phyloP scores from a whole-genome alignment of 2,329 filamentous ascomycete genomes.

The Fusarium coicis region DNA sequence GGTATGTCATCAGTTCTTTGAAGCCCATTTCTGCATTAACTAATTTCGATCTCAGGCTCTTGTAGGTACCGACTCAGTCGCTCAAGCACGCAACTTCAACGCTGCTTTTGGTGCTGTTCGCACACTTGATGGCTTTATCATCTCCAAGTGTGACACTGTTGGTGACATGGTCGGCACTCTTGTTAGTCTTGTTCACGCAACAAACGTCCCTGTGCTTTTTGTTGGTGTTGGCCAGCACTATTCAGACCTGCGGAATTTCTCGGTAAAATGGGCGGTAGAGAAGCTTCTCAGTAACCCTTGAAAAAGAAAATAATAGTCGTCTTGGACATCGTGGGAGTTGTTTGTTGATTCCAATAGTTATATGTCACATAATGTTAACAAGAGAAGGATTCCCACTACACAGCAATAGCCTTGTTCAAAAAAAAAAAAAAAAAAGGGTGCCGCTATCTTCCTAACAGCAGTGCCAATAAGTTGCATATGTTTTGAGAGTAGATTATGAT shows the following conservation, averaged over 20 bases:
- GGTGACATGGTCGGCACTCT: constrained; percentile 98
- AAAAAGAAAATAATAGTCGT: constrained; percentile 30
- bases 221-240: constrained; percentile 80
- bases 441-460: neutral
- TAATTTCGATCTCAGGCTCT: constrained; percentile 67
- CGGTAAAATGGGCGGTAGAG: constrained; percentile 76
- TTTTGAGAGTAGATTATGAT: constrained; percentile 41
- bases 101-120: constrained; percentile 85
- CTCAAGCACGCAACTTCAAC: constrained; percentile 97
- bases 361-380: constrained; percentile 4
- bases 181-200: constrained; percentile 97
- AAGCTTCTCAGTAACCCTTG: constrained; percentile 67
- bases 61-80: constrained; percentile 94
- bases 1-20: constrained; percentile 46
- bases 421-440: neutral
- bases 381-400: constrained; percentile 1
- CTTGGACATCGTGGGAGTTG: neutral
- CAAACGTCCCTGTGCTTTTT: constrained; percentile 94
- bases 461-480: neutral
- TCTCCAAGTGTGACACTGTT: constrained; percentile 98
- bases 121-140: constrained; percentile 94
- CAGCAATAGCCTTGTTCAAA: neutral
- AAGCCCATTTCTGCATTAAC: neutral
- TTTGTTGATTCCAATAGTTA: constrained; percentile 1
- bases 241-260: constrained; percentile 74